Evolutionary conservation across 2,329 filamentous ascomycete species (phyloP).

Genomic region (Exophiala sideris): DNA sequence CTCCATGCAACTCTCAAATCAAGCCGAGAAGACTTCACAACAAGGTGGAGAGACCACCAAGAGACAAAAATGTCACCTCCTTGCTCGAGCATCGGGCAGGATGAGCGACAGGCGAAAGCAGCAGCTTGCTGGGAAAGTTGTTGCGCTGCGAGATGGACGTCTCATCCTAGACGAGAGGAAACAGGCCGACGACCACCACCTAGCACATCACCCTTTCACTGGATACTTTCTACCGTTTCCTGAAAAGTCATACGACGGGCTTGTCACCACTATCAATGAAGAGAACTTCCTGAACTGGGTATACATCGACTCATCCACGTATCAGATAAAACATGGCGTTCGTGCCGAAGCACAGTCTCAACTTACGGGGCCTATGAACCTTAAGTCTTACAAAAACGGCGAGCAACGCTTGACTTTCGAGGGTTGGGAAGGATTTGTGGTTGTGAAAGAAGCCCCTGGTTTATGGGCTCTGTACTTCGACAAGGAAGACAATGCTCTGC

Average conservation of each 20-base stretch:
- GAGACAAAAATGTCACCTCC: constrained; percentile 21
- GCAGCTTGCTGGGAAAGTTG: constrained; percentile 7
- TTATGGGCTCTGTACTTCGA: constrained; percentile 45
- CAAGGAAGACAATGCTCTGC: constrained; percentile 39
- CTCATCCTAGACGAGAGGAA: constrained; percentile 12
- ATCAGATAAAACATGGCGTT: constrained; percentile 62
- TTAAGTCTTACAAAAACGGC: constrained; percentile 45
- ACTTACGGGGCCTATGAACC: constrained; percentile 78
- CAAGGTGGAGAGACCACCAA: constrained; percentile 11
- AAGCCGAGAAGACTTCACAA: constrained; percentile 12
- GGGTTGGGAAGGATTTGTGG: constrained; percentile 35
- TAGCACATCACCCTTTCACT: constrained; percentile 10
- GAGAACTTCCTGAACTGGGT: constrained; percentile 62
- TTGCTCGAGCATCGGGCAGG: constrained; percentile 6
- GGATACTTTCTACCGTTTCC: constrained; percentile 38
- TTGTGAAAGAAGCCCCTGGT: constrained; percentile 41
- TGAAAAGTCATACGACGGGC: constrained; percentile 13
- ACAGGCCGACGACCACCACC: not conserved
- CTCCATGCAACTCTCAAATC: constrained; percentile 18
- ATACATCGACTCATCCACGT: constrained; percentile 60
- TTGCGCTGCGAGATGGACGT: constrained; percentile 13
- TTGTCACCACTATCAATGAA: constrained; percentile 21
- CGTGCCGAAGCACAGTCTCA: constrained; percentile 68
- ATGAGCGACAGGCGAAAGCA: constrained; percentile 15
- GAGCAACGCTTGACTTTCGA: constrained; percentile 35